Base-by-base conservation (phyloP, 2,329 filamentous ascomycete genomes). In the Dothiorella sarmentorum region DNA sequence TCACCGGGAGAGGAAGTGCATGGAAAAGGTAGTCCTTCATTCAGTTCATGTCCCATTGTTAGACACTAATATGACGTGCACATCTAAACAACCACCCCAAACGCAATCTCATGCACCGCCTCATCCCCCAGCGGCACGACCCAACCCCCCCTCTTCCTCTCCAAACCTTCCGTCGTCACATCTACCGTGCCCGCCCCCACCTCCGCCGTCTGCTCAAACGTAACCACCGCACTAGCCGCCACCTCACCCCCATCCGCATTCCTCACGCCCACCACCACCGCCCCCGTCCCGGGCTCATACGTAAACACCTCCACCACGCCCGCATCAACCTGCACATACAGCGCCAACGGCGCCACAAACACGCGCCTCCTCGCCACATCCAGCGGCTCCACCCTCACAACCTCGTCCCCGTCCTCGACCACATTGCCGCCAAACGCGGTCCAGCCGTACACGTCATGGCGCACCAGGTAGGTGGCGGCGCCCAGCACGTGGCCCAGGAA, bases 401-500 rank as follows among this genome's bases (percentile, higher is more conserved):
- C 62, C 10, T 56, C 58, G 20, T 59, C 66, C 1, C 9, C 33
- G 0, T 62, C 42, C 7, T 58, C 60, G 1, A 69, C 65, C 0
- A 79, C 53, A 1, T 75, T 71, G 0, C 80, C 81, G 0, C 82
- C 81, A 58, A 81, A 84, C 0, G 73, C 78, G 2, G 79, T 65
- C n/a, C 80, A 64, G 0, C 81, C 81, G 3, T 80, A 71, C 1
- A 71, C 70, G 0, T 66, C 57, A 58, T 82, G 76, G 0, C 77
- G 63, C 0, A 76, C 75, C 4, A 84, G 69, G 58, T 83, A 84
- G 0, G 78, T 78, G 0, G 75, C 77, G 3, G 79, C 76, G 0
- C 77, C 80, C 0, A 84, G 69, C 0, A 76, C 75, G 43, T 82
- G 68, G 0, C 82, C 83, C 0, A 84, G 59, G 60, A 85, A 82